Base-by-base conservation (phyloP, 1,284 basidiomycete genomes). In the Stygiomarasmius scandens region DNA sequence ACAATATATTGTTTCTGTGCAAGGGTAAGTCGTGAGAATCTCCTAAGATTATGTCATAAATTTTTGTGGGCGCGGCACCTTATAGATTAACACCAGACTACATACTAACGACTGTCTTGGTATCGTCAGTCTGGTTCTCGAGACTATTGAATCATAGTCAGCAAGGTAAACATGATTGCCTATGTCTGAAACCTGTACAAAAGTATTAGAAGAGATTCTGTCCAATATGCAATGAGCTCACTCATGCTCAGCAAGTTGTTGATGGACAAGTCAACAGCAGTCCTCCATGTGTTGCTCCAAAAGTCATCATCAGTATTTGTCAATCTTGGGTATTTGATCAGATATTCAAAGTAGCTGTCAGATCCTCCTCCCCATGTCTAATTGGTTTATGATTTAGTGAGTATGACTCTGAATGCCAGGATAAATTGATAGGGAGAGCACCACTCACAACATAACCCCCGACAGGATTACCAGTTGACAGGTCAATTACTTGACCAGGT, bases 301-400 rank as follows among this genome's bases (percentile, higher is more conserved):
- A 80, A 66, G 55, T 77, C 72, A 64, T 90, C 80, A 41, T 80
- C 66, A 14, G 82, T 86, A 69, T 87, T 87, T 20, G 81, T 83
- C 14, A 90, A 72, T 22, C 87, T 84, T 3, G 88, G 71, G 61
- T 88, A 87, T 67, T 91, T 91, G 76, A 90, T 83, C 49, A 90
- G 76, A 66, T 92, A 91, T 69, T 92, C 90, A 60, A 88, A 85
- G 71, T 86, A 91, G 56, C 86, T 89, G 69, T 90, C 80, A n/a
- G 83, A 82, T 41, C 85, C 85, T 54, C 82, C 81, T 43, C 86
- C 86, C 86, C 87, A 89, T 1, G 83, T 80, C 87, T 89, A 34
- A 32, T 32, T 12, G 1, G 82, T 80, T 86, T 89, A 27, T 16
- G 2, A 24, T 55, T 12, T 25, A 12, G n/a, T 48, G 16, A 6